phyloP scores from a whole-genome alignment of 139 green algal genomes.

The Coelastrella sp. region DNA sequence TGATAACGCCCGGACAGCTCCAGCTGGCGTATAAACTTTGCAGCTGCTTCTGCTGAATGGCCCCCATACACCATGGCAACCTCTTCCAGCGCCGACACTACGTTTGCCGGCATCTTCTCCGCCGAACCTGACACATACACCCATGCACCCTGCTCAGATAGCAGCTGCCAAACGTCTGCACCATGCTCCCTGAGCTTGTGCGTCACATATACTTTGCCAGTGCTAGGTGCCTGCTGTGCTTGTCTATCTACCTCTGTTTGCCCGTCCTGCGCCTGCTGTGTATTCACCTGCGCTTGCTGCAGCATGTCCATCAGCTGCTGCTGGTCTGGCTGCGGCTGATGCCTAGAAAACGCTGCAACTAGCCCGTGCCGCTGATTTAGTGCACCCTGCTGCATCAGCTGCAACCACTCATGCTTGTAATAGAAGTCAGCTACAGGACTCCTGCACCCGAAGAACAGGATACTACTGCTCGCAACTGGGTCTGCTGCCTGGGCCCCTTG shows the following conservation, averaged over 20 bases:
- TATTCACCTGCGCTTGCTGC: neutral
- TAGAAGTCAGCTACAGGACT: slow-evolving; percentile 81
- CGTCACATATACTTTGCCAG: slow-evolving; percentile 86
- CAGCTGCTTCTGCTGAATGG: slow-evolving; percentile 62
- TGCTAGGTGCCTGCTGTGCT: neutral
- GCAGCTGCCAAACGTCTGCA: slow-evolving; percentile 70
- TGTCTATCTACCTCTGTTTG: neutral
- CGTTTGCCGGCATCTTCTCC: slow-evolving; percentile 82
- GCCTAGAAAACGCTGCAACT: slow-evolving; percentile 84
- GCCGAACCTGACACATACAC: slow-evolving; percentile 88
- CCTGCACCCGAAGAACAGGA: slow-evolving; percentile 93
- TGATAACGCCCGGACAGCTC: slow-evolving; percentile 79
- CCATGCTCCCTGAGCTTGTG: slow-evolving; percentile 78
- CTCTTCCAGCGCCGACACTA: slow-evolving; percentile 76
- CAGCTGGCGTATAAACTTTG: slow-evolving; percentile 73
- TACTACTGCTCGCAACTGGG: slow-evolving; percentile 20
- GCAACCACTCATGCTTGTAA: slow-evolving; percentile 83
- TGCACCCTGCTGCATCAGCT: slow-evolving; percentile 57
- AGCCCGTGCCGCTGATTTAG: slow-evolving; percentile 70
- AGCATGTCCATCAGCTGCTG: slow-evolving; percentile 23
- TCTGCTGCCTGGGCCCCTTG: neutral
- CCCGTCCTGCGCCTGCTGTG: neutral
- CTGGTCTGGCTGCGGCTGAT: slow-evolving; percentile 16
- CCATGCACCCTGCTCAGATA: slow-evolving; percentile 67
- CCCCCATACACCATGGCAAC: slow-evolving; percentile 71